Conservation (phyloP, 179 eudicot species). For the Vitellaria paradoxa region DNA sequence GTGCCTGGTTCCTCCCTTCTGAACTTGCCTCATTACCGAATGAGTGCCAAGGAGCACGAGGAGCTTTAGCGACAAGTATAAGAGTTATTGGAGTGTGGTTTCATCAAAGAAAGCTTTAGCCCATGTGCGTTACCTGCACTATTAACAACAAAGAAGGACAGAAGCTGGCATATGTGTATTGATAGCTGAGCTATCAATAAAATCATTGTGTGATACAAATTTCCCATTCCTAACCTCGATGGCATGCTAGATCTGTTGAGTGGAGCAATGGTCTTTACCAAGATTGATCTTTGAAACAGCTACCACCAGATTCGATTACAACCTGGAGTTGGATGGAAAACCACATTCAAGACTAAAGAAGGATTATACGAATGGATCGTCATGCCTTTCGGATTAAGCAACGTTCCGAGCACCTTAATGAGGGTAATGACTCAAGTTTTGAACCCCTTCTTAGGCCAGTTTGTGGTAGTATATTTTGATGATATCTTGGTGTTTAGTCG, state of each 20-base stretch:
- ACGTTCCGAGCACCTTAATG: constrained; percentile 6
- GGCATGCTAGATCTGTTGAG: background rate
- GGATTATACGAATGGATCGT: background rate
- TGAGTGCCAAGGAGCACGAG: background rate
- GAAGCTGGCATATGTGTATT: background rate
- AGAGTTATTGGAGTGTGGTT: background rate
- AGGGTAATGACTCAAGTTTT: background rate
- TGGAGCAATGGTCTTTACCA: background rate
- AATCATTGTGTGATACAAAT: background rate
- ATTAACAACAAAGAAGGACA: background rate
- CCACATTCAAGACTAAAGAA: background rate
- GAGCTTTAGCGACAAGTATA: background rate
- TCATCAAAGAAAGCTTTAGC: background rate
- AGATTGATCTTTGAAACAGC: background rate
- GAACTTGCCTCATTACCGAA: background rate
- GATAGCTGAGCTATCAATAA: background rate
- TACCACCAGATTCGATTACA: background rate
- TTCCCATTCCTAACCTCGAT: background rate
- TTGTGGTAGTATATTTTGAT: constrained; percentile 8
- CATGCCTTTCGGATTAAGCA: background rate
- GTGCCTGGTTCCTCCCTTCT: background rate
- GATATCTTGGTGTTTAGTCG: constrained; percentile 7
- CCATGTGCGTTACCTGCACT: background rate
- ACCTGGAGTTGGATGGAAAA: constrained; percentile 4
- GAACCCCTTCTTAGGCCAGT: background rate